Conservation (phyloP, 78 protist species). For the Bigelowiella natans region DNA sequence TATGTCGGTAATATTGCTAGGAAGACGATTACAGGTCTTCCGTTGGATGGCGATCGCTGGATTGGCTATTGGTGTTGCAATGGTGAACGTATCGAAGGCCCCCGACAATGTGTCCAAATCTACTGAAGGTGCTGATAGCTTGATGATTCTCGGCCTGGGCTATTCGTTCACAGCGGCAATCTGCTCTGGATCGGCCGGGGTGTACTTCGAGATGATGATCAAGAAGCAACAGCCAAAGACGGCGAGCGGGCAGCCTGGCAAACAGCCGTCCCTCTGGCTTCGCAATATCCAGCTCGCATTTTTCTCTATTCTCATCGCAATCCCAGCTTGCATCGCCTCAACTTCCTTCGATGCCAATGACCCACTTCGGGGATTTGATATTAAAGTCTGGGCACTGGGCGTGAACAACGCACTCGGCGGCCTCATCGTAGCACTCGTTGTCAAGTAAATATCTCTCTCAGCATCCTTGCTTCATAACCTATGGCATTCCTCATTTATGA, state of each 20-base stretch:
- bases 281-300: background rate
- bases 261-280: background rate
- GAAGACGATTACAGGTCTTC: background rate
- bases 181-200: background rate
- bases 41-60: too few relatives aligned
- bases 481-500: too few relatives aligned
- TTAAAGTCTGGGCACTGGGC: background rate
- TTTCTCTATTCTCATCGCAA: background rate
- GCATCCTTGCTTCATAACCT: too few relatives aligned
- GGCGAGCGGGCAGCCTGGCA: background rate
- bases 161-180: too few relatives aligned
- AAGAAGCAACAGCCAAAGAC: background rate
- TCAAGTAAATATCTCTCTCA: too few relatives aligned
- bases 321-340: background rate
- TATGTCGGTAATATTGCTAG: background rate
- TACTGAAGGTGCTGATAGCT: too few relatives aligned
- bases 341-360: background rate
- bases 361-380: background rate
- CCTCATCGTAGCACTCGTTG: too few relatives aligned
- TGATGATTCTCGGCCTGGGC: too few relatives aligned
- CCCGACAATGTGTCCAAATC: too few relatives aligned
- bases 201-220: background rate
- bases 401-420: too few relatives aligned
- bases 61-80: too few relatives aligned
- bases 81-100: too few relatives aligned